A percentile compares a stretch with the other conserved stretches of the same genome.
Conservation (phyloP, 768 basidiomycete genomes). For the Boletus speciosus region DNA sequence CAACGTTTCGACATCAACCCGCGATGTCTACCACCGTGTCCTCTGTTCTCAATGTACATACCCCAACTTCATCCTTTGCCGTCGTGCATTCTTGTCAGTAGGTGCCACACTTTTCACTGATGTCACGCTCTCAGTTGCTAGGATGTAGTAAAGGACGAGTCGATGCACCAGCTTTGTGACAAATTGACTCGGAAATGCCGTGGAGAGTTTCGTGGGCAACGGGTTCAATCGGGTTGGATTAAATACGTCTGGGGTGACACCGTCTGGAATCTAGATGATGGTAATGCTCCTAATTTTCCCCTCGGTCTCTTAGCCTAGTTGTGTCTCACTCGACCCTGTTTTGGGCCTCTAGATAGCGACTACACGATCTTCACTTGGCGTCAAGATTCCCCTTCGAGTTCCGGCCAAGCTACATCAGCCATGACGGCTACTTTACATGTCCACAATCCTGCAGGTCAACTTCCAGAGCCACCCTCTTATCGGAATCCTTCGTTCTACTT, state of each 20-base stretch:
- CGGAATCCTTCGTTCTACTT: slow-evolving; percentile 69
- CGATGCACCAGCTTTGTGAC: slow-evolving; percentile 59
- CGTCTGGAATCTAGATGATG: slow-evolving; percentile 88
- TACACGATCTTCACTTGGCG: slow-evolving; percentile 85
- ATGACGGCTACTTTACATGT: slow-evolving; percentile 50
- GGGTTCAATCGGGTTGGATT: slow-evolving; percentile 75
- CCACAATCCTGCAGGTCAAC: slow-evolving; percentile 53
- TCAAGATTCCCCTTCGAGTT: slow-evolving; percentile 39
- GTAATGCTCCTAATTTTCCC: slow-evolving; percentile 36
- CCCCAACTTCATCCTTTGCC: slow-evolving; percentile 70
- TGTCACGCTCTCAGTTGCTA: slow-evolving; percentile 6
- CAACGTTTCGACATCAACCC: background rate
- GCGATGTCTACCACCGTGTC: slow-evolving; percentile 30
- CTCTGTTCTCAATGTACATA: slow-evolving; percentile 68
- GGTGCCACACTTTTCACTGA: background rate
- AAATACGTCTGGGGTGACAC: slow-evolving; percentile 81
- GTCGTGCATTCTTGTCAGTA: slow-evolving; percentile 70
- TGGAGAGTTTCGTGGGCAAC: slow-evolving; percentile 53
- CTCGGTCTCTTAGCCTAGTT: background rate
- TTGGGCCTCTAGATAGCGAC: slow-evolving; percentile 62
- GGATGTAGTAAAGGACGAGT: slow-evolving; percentile 61
- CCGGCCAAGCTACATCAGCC: slow-evolving; percentile 13
- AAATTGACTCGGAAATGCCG: slow-evolving; percentile 67
- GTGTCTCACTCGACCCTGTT: background rate
- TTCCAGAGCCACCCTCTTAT: slow-evolving; percentile 63